Evolutionary conservation across 768 basidiomycete species (phyloP).

Genomic region (Pulveroboletus sp.): DNA sequence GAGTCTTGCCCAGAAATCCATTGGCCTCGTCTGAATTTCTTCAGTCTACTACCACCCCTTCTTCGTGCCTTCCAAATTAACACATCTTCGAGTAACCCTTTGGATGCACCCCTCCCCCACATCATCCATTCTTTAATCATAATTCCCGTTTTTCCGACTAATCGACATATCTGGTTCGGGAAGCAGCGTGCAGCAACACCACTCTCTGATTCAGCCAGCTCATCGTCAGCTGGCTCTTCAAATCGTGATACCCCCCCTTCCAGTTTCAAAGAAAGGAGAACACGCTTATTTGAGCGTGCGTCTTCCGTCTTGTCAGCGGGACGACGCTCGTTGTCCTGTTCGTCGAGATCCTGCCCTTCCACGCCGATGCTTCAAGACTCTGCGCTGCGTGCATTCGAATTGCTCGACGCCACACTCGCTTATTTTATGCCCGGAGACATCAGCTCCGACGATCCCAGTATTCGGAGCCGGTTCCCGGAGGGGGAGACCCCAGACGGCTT

Average conservation of each 20-base stretch:
- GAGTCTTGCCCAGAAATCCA: slow-evolving; percentile 22
- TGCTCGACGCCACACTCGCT: slow-evolving; percentile 55
- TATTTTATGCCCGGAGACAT: slow-evolving; percentile 65
- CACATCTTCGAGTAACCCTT: slow-evolving; percentile 56
- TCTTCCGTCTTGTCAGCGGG: slow-evolving; percentile 27
- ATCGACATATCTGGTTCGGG: slow-evolving; percentile 63
- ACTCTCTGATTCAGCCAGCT: slow-evolving; percentile 35
- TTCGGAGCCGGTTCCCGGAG: slow-evolving; percentile 41
- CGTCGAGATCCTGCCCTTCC: slow-evolving; percentile 40
- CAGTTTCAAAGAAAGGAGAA: slow-evolving; percentile 20
- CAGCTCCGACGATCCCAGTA: slow-evolving; percentile 60
- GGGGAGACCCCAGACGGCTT: slow-evolving; percentile 71
- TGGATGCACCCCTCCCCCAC: slow-evolving; percentile 73
- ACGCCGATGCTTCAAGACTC: slow-evolving; percentile 39
- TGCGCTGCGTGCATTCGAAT: slow-evolving; percentile 60
- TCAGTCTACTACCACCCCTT: slow-evolving; percentile 62
- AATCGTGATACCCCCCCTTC: slow-evolving; percentile 2
- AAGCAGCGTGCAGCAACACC: slow-evolving; percentile 34
- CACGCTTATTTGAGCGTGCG: slow-evolving; percentile 26
- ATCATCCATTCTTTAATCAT: slow-evolving; percentile 78
- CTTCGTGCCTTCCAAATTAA: slow-evolving; percentile 67
- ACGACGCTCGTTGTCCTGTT: slow-evolving; percentile 39
- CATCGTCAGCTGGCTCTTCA: slow-evolving; percentile 25
- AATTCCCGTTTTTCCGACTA: slow-evolving; percentile 60
- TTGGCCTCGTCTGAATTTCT: not conserved